phyloP scores from a whole-genome alignment of 225 moss, liverwort and hornwort genomes.

The Bryum argenteum region DNA sequence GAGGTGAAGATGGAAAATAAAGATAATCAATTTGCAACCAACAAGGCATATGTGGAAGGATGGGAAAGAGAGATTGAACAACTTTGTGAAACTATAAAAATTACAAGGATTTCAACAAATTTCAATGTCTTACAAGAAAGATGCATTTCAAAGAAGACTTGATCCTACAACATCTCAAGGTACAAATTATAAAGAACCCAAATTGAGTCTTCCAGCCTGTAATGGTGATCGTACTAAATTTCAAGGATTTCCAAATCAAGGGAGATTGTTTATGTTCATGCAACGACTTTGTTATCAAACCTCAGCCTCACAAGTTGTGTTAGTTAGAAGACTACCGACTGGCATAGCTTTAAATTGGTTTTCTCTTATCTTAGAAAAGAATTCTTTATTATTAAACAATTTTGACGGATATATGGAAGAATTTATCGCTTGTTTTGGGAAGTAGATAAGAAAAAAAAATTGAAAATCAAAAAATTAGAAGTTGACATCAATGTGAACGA shows the following conservation, averaged over 20 bases:
- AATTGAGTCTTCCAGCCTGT: background rate
- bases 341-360: background rate
- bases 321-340: accelerated
- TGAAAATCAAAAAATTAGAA: too few relatives aligned
- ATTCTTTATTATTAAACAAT: background rate
- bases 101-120: background rate
- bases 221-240: background rate
- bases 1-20: background rate
- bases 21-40: background rate
- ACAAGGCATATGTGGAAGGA: background rate
- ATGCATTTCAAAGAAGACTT: background rate
- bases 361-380: background rate
- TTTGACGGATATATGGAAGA: background rate
- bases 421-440: background rate
- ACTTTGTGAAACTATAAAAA: background rate
- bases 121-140: background rate
- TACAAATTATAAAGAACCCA: background rate
- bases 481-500: too few relatives aligned
- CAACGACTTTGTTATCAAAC: background rate
- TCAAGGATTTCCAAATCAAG: background rate
- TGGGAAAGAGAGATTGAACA: background rate
- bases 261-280: background rate
- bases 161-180: background rate
- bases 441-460: background rate
- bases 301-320: background rate